These are phyloP conservation scores for Podospora pseudocomata DNA, from an alignment of 495 filamentous ascomycete species.

Conservation along the genomic window DNA sequence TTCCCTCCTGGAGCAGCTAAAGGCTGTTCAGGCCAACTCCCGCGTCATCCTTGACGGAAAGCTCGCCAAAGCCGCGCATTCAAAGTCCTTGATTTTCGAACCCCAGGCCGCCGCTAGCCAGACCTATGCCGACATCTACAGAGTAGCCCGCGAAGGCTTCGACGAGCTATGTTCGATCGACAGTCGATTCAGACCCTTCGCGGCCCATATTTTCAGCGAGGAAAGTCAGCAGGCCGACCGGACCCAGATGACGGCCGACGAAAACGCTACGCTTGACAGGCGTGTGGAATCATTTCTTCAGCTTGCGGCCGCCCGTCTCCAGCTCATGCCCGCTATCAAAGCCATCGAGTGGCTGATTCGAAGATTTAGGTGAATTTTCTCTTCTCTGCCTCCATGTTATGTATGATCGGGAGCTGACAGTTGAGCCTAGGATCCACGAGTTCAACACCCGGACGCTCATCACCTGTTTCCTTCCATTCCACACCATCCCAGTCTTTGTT, in stretches of 20 bases:
- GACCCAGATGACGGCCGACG: constrained; percentile 70
- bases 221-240: constrained; percentile 86
- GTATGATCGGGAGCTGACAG: constrained; percentile 33
- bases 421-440: constrained; percentile 70
- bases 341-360: constrained; percentile 92
- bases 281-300: constrained; percentile 78
- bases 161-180: constrained; percentile 87
- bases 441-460: constrained; percentile 76
- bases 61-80: constrained; percentile 81
- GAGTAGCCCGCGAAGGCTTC: constrained; percentile 82
- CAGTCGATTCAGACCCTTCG: constrained; percentile 64
- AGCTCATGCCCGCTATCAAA: constrained; percentile 80
- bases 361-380: constrained; percentile 69
- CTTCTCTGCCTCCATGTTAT: not conserved
- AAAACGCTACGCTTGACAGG: constrained; percentile 76
- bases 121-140: constrained; percentile 81
- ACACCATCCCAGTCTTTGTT: constrained; percentile 73
- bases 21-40: constrained; percentile 72
- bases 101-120: constrained; percentile 74
- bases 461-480: constrained; percentile 90
- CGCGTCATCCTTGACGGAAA: constrained; percentile 81
- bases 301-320: constrained; percentile 67
- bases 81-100: constrained; percentile 89
- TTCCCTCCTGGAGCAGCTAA: constrained; percentile 74
- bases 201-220: constrained; percentile 76